Percentiles rank a stretch among this genome's conserved stretches.
phyloP scores from a whole-genome alignment of 2,329 filamentous ascomycete species.

The Exserohilum turcica region DNA sequence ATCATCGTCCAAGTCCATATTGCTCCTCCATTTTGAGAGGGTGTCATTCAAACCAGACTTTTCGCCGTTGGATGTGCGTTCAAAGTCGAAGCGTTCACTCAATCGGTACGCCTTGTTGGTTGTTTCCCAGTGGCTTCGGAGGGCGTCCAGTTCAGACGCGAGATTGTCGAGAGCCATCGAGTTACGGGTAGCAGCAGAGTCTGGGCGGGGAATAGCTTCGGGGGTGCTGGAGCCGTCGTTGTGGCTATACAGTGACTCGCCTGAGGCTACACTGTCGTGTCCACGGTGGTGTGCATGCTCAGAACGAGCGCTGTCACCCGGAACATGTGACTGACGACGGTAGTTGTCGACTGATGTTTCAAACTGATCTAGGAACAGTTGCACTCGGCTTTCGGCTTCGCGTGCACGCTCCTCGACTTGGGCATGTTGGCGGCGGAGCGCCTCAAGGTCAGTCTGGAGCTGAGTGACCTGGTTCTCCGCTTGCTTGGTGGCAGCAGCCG shows the following conservation, averaged over 20 bases:
- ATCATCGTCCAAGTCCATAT: constrained; percentile 39
- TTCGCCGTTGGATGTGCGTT: constrained; percentile 55
- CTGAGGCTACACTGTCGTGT: constrained; percentile 65
- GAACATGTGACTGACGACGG: constrained; percentile 70
- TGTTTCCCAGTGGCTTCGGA: constrained; percentile 91
- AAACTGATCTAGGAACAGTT: constrained; percentile 90
- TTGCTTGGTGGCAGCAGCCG: constrained; percentile 56
- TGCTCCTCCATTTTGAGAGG: constrained; percentile 44
- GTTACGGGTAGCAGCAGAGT: constrained; percentile 54
- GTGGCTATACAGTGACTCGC: constrained; percentile 57
- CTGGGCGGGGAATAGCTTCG: constrained; percentile 35
- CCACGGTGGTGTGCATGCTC: constrained; percentile 50
- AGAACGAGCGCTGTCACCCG: constrained; percentile 40
- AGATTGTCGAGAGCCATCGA: constrained; percentile 84
- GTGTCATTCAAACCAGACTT: constrained; percentile 40
- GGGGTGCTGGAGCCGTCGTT: constrained; percentile 46
- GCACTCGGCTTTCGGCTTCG: constrained; percentile 92
- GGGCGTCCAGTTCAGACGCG: constrained; percentile 86
- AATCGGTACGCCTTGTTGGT: constrained; percentile 94
- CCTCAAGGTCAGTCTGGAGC: constrained; percentile 72
- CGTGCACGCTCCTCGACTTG: constrained; percentile 81
- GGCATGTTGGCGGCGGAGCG: constrained; percentile 80
- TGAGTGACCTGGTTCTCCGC: constrained; percentile 61
- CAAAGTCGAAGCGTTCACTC: constrained; percentile 88
- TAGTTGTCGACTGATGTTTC: constrained; percentile 94